phyloP scores from a whole-genome alignment of 331 rosid species.

The Stylosanthes scabra region DNA sequence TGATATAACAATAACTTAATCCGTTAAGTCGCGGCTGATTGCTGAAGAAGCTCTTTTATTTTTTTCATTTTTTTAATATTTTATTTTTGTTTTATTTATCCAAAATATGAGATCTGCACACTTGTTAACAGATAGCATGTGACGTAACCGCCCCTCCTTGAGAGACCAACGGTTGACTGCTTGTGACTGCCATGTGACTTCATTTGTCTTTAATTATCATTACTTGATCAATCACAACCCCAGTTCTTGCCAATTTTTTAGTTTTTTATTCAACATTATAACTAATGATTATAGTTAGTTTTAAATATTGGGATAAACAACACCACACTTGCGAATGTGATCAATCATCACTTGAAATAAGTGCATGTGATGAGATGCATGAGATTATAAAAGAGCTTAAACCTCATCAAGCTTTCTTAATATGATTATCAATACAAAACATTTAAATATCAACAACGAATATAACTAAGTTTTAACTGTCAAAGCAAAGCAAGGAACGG shows the following conservation, averaged over 20 bases:
- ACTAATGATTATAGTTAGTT: not conserved
- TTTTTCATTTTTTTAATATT: not conserved
- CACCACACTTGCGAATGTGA: not conserved
- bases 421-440: not conserved
- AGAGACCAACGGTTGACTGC: not conserved
- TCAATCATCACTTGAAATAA: not conserved
- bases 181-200: conserved; percentile 29
- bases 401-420: not conserved
- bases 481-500: not conserved
- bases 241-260: not conserved
- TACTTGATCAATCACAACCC: not conserved
- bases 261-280: not conserved
- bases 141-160: conserved; percentile 10
- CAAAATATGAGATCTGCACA: not conserved
- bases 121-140: not conserved
- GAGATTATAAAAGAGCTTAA: not conserved
- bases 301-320: not conserved
- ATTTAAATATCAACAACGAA: not conserved
- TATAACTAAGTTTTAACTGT: not conserved
- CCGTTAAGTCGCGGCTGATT: not conserved
- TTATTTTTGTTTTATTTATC: not conserved
- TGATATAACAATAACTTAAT: too few relatives aligned
- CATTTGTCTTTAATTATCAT: not conserved
- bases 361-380: conserved; percentile 4
- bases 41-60: not conserved